A percentile compares a stretch with the other conserved stretches of the same genome.
Evolutionary conservation across 1,139 yeast genomes (phyloP).

Genomic region (Saccharomyces pastorianus): DNA sequence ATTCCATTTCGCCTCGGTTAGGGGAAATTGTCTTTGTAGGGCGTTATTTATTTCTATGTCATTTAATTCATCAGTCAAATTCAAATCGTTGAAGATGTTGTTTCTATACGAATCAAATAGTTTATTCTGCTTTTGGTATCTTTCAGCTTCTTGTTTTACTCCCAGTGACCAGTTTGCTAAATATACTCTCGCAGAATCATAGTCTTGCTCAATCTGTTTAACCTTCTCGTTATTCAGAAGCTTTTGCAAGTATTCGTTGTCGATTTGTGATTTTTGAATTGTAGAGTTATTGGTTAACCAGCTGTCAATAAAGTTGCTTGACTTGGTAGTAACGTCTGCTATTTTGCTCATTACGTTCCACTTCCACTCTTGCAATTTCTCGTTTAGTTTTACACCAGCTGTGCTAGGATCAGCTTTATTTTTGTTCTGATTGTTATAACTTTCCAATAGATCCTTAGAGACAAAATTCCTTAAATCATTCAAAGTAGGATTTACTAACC

Average conservation of each 20-base stretch:
- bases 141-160: conserved; percentile 87
- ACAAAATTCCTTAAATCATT: conserved; percentile 78
- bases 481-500: conserved; percentile 69
- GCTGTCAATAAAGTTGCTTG: conserved; percentile 32
- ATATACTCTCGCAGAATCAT: conserved; percentile 84
- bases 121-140: conserved; percentile 49
- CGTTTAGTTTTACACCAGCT: conserved; percentile 15
- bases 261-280: conserved; percentile 24
- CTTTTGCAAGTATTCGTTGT: conserved; percentile 41
- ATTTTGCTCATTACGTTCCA: conserved; percentile 83
- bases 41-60: conserved; percentile 26
- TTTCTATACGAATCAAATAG: conserved; percentile 54
- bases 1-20: conserved; percentile 66
- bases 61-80: conserved; percentile 34
- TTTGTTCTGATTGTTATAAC: conserved; percentile 19
- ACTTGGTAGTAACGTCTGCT: conserved; percentile 69
- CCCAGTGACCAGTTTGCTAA: conserved; percentile 96
- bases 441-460: conserved; percentile 30
- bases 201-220: conserved; percentile 72
- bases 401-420: background rate
- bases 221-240: conserved; percentile 74
- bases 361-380: conserved; percentile 55
- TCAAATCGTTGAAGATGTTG: conserved; percentile 40
- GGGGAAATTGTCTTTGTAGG: conserved; percentile 43
- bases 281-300: conserved; percentile 26